Evolutionary conservation across 1,139 yeast species (phyloP).

Genomic region (Komagataea norvegica): DNA sequence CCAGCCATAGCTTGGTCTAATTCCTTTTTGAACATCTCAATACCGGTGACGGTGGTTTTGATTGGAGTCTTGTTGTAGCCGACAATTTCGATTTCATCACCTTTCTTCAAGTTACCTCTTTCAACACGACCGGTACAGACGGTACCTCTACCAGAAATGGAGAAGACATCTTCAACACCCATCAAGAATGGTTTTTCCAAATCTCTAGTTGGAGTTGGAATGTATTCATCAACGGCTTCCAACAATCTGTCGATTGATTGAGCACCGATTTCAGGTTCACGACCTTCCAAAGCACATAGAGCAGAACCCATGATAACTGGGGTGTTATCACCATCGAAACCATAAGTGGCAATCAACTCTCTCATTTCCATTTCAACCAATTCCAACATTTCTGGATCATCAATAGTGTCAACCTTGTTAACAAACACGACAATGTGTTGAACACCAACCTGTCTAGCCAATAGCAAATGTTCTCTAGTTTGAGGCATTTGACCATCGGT

Average conservation of each 20-base stretch:
- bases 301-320: constrained; percentile 99
- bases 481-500: constrained; percentile 99
- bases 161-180: constrained; percentile 97
- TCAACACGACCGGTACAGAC: constrained; percentile 99
- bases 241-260: constrained; percentile 78
- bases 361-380: constrained; percentile 99
- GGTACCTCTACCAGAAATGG: constrained; percentile 99
- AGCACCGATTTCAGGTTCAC: constrained; percentile 87
- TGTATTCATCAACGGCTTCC: constrained; percentile 89
- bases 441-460: constrained; percentile 99
- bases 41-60: constrained; percentile 95
- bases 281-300: constrained; percentile 87
- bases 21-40: constrained; percentile 99
- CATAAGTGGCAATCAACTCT: constrained; percentile 83
- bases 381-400: constrained; percentile 99
- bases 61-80: constrained; percentile 84
- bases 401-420: constrained; percentile 95
- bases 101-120: constrained; percentile 95
- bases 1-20: constrained; percentile 97
- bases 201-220: constrained; percentile 96
- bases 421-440: constrained; percentile 96
- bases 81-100: constrained; percentile 96
- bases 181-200: constrained; percentile 93
- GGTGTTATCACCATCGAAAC: constrained; percentile 96
- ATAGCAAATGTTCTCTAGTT: constrained; percentile 95